phyloP scores from a whole-genome alignment of 1,284 basidiomycete species.

The Anthracocystis setariae region DNA sequence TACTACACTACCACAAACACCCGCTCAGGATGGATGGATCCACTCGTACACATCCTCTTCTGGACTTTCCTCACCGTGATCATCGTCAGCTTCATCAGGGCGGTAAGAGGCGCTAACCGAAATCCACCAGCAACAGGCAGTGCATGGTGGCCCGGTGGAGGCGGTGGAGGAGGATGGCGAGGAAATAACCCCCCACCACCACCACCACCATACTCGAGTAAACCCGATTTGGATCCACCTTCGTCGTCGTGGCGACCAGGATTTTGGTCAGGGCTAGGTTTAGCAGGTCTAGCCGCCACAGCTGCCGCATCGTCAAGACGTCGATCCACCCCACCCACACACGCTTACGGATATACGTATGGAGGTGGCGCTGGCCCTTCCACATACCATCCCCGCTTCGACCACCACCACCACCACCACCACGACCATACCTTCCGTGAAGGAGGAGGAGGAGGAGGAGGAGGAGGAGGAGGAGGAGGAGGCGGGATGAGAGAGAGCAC shows the following conservation, averaged over 20 bases:
- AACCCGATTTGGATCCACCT: slow-evolving; percentile 63
- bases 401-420: too few relatives aligned
- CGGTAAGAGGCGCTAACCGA: slow-evolving; percentile 10
- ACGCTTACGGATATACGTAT: neutral
- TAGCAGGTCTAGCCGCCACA: slow-evolving; percentile 39
- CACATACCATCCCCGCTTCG: too few relatives aligned
- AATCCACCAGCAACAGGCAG: slow-evolving; percentile 13
- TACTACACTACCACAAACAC: too few relatives aligned
- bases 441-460: neutral
- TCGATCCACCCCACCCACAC: too few relatives aligned
- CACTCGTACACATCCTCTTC: slow-evolving; percentile 74
- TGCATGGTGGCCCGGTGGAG: slow-evolving; percentile 41
- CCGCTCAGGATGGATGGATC: slow-evolving; percentile 58
- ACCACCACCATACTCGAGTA: slow-evolving; percentile 80
- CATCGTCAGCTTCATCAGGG: slow-evolving; percentile 29
- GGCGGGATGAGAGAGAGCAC: slow-evolving; percentile 27
- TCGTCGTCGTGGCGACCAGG: slow-evolving; percentile 47
- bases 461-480: slow-evolving; percentile 1
- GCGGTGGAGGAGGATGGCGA: neutral
- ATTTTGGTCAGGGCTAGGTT: slow-evolving; percentile 56
- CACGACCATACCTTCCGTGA: slow-evolving; percentile 9
- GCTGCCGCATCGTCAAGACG: slow-evolving; percentile 21
- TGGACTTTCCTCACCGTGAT: slow-evolving; percentile 65
- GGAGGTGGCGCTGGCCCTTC: too few relatives aligned
- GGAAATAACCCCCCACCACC: slow-evolving; percentile 69